Percentiles rank a stretch among this genome's conserved stretches.
phyloP scores from a whole-genome alignment of 352 stramenopile genomes.

The Hyaloperonospora brassicae region DNA sequence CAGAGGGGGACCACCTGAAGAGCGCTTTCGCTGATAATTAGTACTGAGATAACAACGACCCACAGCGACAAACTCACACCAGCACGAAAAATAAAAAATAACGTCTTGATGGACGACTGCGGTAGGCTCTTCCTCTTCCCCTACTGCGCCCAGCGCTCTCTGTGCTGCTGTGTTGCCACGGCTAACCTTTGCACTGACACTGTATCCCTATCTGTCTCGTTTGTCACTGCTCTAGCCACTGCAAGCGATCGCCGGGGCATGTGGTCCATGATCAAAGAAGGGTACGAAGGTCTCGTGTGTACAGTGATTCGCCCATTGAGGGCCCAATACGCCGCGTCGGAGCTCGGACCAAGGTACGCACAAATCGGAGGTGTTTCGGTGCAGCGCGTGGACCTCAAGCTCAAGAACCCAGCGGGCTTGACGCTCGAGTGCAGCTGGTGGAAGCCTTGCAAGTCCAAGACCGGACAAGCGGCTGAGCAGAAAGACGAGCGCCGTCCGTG shows the following conservation, averaged over 20 bases:
- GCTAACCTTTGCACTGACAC: slow-evolving; percentile 1
- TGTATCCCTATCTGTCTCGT: not conserved
- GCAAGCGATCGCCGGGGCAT: slow-evolving; percentile 53
- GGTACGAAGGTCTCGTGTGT: slow-evolving; percentile 74
- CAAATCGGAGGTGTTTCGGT: slow-evolving; percentile 54
- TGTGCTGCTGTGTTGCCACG: not conserved
- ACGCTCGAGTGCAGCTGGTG: slow-evolving; percentile 84
- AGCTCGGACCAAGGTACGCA: slow-evolving; percentile 53
- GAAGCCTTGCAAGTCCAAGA: slow-evolving; percentile 38
- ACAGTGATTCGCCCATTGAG: slow-evolving; percentile 72
- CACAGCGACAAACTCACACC: too few species aligned
- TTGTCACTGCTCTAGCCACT: slow-evolving; percentile 18
- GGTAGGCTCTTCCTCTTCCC: slow-evolving; percentile 10
- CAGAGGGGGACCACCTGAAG: too few species aligned
- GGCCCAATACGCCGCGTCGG: slow-evolving; percentile 48
- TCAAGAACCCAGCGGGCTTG: slow-evolving; percentile 65
- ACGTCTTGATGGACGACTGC: slow-evolving; percentile 33
- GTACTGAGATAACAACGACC: too few species aligned
- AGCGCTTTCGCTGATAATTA: too few species aligned
- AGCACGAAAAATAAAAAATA: too few species aligned
- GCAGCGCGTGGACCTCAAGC: slow-evolving; percentile 57
- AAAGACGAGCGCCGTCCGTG: slow-evolving; percentile 43
- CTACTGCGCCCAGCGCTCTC: not conserved
- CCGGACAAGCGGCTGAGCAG: slow-evolving; percentile 1
- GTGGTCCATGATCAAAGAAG: slow-evolving; percentile 77